Evolutionary conservation across 139 green algal genomes (phyloP), one percentile per base, ranked within the genome.

Genomic region (Tetratostichococcus sp.): DNA sequence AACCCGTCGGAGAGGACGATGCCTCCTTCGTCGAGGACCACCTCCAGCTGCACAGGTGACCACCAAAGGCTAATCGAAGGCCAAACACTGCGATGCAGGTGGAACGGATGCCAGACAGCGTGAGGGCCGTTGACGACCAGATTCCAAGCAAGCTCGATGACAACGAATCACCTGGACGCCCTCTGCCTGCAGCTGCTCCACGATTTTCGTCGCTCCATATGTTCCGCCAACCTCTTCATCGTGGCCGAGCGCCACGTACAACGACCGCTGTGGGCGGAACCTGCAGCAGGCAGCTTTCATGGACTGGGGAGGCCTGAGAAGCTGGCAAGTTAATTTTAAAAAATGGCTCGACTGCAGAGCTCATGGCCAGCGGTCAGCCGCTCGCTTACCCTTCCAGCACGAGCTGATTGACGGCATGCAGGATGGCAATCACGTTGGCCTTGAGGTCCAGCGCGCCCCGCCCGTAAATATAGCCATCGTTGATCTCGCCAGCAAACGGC

Each of bases 161-260:
- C 8, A 11, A 11, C 39, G 11, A 11, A 6, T 50, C 8, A 50
- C 39, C 39, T 50, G 50, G 14, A 75, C 43, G 23, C 76, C 75
- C 1, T 72, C 43, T 0, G 30, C 31, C 19, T 71, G 25, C 70
- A 93, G 78, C 42, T 84, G 73, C 19, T 70, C 65, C 1, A 87
- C 83, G 0, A 91, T 85, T 5, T n/a, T 33, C 39, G 33, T 69
- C 25, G 84, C 86, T 33, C 90, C 90, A 26, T 69, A 8, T 1
- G 66, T 65, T 1, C 90, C 90, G 0, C 86, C 86, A 25, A 92
- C 81, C 75, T 95, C 90, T 83, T 95, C 90, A 69, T 95, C 90
- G 67, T 95, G 90, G 6, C 90, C 90, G 67, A 95, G 87, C 0
- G 81, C 90, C 22, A 95, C 69, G 3, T 88, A 69, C 26, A 95